Conservation (phyloP, 768 basidiomycete species). For the Leccinum aurantiacum region DNA sequence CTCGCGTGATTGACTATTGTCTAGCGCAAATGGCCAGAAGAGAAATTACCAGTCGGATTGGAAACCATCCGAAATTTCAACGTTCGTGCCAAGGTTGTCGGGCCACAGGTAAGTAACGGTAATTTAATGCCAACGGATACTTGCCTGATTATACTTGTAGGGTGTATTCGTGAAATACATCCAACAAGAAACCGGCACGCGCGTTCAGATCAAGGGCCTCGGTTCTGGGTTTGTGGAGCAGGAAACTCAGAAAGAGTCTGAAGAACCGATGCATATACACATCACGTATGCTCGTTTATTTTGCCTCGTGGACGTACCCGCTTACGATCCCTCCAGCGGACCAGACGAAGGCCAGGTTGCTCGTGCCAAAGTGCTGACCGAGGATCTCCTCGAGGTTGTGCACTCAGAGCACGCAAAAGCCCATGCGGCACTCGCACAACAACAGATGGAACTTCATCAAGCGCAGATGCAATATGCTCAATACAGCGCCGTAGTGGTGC, state of each 20-base stretch:
- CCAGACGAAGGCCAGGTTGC: conserved; percentile 87
- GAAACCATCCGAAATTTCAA: conserved; percentile 97
- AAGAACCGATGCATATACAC: conserved; percentile 90
- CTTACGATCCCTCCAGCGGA: conserved; percentile 40
- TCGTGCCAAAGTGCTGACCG: conserved; percentile 82
- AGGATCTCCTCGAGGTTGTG: conserved; percentile 89
- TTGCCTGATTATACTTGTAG: conserved; percentile 26
- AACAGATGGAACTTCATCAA: conserved; percentile 86
- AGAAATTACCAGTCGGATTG: conserved; percentile 85
- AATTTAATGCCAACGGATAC: neutral
- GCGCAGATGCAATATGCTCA: conserved; percentile 80
- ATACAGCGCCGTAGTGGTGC: conserved; percentile 60
- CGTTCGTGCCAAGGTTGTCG: conserved; percentile 95
- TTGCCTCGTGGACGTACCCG: conserved; percentile 7
- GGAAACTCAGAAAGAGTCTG: conserved; percentile 83
- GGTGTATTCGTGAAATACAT: conserved; percentile 99
- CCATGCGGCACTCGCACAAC: conserved; percentile 57
- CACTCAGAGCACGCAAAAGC: conserved; percentile 86
- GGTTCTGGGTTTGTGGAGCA: conserved; percentile 95
- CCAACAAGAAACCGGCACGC: conserved; percentile 91
- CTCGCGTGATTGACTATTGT: conserved; percentile 12
- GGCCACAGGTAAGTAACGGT: conserved; percentile 78
- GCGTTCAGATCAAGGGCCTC: conserved; percentile 95
- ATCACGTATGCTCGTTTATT: conserved; percentile 62
- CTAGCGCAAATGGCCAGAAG: conserved; percentile 97